These are phyloP conservation scores for Metarhizium humberi DNA, from an alignment of 2,329 filamentous ascomycete species.

Conservation along the genomic window DNA sequence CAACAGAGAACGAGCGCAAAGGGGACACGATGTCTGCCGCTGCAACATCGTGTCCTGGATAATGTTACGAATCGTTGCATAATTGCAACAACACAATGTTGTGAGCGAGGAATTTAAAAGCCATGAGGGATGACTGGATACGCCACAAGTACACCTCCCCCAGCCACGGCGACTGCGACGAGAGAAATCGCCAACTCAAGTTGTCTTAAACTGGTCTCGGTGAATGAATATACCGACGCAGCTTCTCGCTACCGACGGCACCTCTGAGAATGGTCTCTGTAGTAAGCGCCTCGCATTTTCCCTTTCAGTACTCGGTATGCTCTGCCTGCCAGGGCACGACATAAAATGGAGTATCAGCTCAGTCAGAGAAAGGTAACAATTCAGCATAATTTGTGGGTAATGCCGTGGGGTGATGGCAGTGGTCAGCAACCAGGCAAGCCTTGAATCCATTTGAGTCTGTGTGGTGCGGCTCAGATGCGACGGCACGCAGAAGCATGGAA, in stretches of 20 bases:
- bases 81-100: background rate
- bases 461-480: slow-evolving; percentile 4
- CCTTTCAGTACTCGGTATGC: background rate
- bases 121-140: background rate
- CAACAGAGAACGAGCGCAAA: background rate
- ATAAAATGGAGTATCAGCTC: background rate
- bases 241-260: background rate
- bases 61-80: background rate
- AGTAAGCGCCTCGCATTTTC: background rate
- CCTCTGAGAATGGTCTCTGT: background rate
- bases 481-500: background rate
- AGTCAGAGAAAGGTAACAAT: background rate
- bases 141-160: background rate
- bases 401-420: background rate
- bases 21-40: background rate
- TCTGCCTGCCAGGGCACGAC: background rate
- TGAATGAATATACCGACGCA: background rate
- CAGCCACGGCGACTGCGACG: background rate
- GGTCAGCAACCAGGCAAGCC: background rate
- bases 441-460: background rate
- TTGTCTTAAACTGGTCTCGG: background rate
- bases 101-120: background rate
- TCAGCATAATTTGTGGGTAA: background rate
- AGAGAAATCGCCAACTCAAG: background rate
- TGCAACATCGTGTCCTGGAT: background rate